phyloP scores from a whole-genome alignment of 345 rosid species.

The Acer saccharum region DNA sequence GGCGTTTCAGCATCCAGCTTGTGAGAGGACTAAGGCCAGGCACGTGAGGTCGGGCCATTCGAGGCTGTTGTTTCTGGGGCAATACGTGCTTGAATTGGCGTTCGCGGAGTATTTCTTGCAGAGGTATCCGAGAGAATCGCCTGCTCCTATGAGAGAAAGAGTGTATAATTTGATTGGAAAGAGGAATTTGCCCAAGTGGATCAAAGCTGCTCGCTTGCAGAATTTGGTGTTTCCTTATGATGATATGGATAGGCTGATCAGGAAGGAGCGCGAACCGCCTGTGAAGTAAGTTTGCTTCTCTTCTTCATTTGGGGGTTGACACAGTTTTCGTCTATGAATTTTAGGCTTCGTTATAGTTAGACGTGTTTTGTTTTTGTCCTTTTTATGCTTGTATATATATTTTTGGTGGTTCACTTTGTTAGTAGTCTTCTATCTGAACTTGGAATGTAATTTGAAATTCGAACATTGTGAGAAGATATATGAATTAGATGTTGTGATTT shows the following conservation, averaged over 20 bases:
- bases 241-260: constrained; percentile 71
- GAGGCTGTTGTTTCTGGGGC: constrained; percentile 81
- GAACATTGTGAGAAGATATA: not conserved
- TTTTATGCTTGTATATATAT: not conserved
- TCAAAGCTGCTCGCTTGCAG: constrained; percentile 85
- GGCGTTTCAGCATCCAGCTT: constrained; percentile 89
- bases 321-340: not conserved
- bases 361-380: not conserved
- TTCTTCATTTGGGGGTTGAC: not conserved
- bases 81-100: constrained; percentile 89
- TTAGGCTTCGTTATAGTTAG: constrained; percentile 9
- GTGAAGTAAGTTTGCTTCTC: constrained; percentile 69
- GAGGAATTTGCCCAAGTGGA: constrained; percentile 83
- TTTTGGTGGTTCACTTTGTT: not conserved
- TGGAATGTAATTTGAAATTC: not conserved
- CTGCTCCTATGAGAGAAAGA: constrained; percentile 92
- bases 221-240: constrained; percentile 91
- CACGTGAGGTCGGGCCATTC: constrained; percentile 88
- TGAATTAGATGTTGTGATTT: not conserved
- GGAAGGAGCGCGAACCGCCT: constrained; percentile 83
- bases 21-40: constrained; percentile 80
- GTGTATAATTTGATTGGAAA: constrained; percentile 91
- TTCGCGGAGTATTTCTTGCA: constrained; percentile 80
- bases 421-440: not conserved
- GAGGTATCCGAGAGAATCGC: constrained; percentile 91